Evolutionary conservation across 2,329 filamentous ascomycete species (phyloP).

Genomic region (Mycocentrospora acerina): DNA sequence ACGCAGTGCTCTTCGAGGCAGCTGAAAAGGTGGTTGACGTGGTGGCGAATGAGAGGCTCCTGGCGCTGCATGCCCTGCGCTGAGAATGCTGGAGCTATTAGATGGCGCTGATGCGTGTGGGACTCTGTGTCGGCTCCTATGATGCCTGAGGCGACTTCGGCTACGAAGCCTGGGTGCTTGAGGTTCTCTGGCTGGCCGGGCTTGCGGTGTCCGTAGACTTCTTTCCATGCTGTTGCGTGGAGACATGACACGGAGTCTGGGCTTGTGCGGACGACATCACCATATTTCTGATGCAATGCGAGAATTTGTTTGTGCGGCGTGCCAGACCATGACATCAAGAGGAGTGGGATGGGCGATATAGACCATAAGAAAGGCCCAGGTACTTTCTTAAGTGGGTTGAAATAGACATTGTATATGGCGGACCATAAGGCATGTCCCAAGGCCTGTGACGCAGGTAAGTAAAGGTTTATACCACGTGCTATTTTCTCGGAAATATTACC

Average conservation of each 20-base stretch:
- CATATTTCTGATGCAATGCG: conserved; percentile 17
- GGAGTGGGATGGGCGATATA: too few species aligned
- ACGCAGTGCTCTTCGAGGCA: conserved; percentile 2
- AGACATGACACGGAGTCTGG: conserved; percentile 13
- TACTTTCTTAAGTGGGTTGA: too few species aligned
- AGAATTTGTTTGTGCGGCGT: too few species aligned
- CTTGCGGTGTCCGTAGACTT: conserved; percentile 7
- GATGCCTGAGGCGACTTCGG: conserved; percentile 6
- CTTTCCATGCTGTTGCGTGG: conserved; percentile 8
- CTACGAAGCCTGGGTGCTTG: conserved; percentile 7
- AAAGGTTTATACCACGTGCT: too few species aligned
- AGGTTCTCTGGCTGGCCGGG: conserved; percentile 4
- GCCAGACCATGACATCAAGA: too few species aligned
- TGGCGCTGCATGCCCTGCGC: conserved; percentile 8
- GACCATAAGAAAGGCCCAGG: too few species aligned
- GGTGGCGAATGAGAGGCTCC: conserved; percentile 3
- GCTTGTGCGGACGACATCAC: conserved; percentile 15
- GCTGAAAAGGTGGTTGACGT: conserved; percentile 2
- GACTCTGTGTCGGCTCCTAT: conserved; percentile 4
- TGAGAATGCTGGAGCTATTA: conserved; percentile 3
- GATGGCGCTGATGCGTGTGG: conserved; percentile 4
- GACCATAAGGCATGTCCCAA: too few species aligned
- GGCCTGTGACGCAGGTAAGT: too few species aligned
- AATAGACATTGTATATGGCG: too few species aligned
- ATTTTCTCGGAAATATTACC: too few species aligned